Evolutionary conservation across 2,329 filamentous ascomycete species (phyloP).

Genomic region (Calonectria hongkongensis): DNA sequence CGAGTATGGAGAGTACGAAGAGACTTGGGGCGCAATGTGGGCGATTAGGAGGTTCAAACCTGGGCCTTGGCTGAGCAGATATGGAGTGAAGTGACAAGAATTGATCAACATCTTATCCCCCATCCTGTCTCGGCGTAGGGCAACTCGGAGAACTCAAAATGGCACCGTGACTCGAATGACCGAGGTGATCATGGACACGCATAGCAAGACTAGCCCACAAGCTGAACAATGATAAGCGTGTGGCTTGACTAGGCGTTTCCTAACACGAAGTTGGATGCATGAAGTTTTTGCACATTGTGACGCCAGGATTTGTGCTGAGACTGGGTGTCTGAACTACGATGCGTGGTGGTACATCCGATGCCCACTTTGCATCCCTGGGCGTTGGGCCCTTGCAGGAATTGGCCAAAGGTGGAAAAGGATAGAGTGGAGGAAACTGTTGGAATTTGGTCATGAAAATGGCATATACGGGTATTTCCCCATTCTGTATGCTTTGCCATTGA

Average conservation of each 20-base stretch:
- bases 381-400: background rate
- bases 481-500: no score
- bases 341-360: background rate
- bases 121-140: background rate
- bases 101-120: background rate
- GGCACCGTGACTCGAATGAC: background rate
- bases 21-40: slow-evolving; percentile 71
- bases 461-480: no score
- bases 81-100: background rate
- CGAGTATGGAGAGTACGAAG: slow-evolving; percentile 79
- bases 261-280: slow-evolving; percentile 4
- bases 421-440: background rate
- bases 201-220: background rate
- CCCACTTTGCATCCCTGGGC: background rate
- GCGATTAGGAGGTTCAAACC: slow-evolving; percentile 49
- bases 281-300: slow-evolving; percentile 4
- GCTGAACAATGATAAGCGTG: background rate
- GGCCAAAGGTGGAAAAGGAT: background rate
- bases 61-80: background rate
- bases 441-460: no score
- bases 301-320: background rate
- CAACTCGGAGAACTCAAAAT: background rate
- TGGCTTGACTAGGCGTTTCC: background rate
- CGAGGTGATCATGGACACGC: background rate
- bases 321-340: background rate